phyloP scores from a whole-genome alignment of 441 rosid genomes.

The Raphanus hybrid region DNA sequence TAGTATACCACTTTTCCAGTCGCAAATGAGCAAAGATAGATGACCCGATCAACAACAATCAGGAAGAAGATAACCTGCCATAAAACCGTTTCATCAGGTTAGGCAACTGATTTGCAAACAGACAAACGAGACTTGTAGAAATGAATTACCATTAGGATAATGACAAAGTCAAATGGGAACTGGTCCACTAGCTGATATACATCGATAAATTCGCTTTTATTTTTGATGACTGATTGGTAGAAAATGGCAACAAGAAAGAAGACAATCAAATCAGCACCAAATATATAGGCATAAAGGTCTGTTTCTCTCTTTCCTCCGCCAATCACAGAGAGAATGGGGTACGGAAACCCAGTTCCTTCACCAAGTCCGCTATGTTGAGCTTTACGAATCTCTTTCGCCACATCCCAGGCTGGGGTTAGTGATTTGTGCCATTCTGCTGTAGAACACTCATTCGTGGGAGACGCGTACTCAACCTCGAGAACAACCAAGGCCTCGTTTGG shows the following conservation, averaged over 20 bases:
- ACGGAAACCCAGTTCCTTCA: slow-evolving; percentile 78
- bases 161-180: slow-evolving; percentile 89
- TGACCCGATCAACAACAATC: slow-evolving; percentile 94
- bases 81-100: slow-evolving; percentile 48
- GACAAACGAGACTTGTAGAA: slow-evolving; percentile 21
- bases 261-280: slow-evolving; percentile 93
- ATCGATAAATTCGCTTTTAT: slow-evolving; percentile 90
- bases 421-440: slow-evolving; percentile 89
- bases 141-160: slow-evolving; percentile 80
- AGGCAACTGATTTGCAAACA: slow-evolving; percentile 43
- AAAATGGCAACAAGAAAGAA: slow-evolving; percentile 92
- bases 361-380: slow-evolving; percentile 72
- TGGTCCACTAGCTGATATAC: slow-evolving; percentile 99
- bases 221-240: slow-evolving; percentile 90
- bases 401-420: slow-evolving; percentile 96
- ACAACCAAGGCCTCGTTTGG: slow-evolving; percentile 84
- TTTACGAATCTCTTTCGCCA: slow-evolving; percentile 79
- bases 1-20: slow-evolving; percentile 91
- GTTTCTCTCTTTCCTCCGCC: slow-evolving; percentile 98
- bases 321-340: slow-evolving; percentile 79
- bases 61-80: slow-evolving; percentile 93
- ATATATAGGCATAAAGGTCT: slow-evolving; percentile 94
- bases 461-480: slow-evolving; percentile 90
- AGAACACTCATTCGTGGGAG: slow-evolving; percentile 68
- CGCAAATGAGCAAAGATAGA: slow-evolving; percentile 97